phyloP scores from a whole-genome alignment of 768 basidiomycete genomes.

The Pisolithus orientalis region DNA sequence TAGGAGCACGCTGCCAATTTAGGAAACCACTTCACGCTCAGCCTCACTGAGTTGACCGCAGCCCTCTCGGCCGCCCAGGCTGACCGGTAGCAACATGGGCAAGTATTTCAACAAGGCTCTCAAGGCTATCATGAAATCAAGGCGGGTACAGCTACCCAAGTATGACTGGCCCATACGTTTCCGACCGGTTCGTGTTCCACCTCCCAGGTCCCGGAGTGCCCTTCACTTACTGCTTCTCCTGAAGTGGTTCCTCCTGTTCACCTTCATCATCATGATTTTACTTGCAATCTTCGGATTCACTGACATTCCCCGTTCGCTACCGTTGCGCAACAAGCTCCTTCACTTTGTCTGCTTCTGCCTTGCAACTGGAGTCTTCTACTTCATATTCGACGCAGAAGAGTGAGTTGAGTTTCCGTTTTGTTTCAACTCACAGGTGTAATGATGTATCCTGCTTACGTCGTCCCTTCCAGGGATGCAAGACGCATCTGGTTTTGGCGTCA shows the following conservation, averaged over 20 bases:
- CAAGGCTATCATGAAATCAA: constrained; percentile 68
- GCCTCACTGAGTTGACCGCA: too few species aligned
- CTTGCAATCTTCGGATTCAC: constrained; percentile 78
- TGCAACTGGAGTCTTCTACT: constrained; percentile 79
- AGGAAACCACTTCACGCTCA: too few species aligned
- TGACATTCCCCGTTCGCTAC: constrained; percentile 55
- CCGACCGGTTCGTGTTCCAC: constrained; percentile 47
- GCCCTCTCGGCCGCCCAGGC: too few species aligned
- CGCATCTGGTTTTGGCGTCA: constrained; percentile 87
- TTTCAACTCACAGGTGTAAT: too few species aligned
- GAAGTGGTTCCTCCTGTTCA: constrained; percentile 81
- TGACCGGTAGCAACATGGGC: constrained; percentile 8
- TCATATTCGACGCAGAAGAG: constrained; percentile 86
- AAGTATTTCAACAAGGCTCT: constrained; percentile 39
- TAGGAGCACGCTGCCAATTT: too few species aligned
- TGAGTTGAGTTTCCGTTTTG: constrained; percentile 31
- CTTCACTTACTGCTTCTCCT: constrained; percentile 4
- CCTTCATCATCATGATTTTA: constrained; percentile 57
- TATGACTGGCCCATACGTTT: constrained; percentile 68
- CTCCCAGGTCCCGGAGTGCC: neutral
- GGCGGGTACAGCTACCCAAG: constrained; percentile 54
- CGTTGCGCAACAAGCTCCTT: constrained; percentile 73
- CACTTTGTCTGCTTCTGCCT: constrained; percentile 73
- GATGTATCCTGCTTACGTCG: neutral
- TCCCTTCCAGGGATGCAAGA: constrained; percentile 54